phyloP scores from a whole-genome alignment of 2,329 filamentous ascomycete genomes.

The Volutella citrinella region DNA sequence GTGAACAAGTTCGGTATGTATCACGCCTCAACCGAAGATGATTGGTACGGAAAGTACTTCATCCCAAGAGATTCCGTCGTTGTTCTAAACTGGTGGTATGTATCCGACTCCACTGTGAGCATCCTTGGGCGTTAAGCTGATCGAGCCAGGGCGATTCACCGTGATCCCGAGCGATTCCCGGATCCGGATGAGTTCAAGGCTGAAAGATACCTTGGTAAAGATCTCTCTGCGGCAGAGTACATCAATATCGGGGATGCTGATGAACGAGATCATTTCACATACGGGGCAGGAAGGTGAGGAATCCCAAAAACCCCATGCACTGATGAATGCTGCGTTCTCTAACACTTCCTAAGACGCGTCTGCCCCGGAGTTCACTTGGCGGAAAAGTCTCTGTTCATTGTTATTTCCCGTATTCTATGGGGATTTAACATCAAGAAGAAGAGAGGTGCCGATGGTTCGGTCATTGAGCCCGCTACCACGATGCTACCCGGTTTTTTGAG shows the following conservation, averaged over 20 bases:
- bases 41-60: slow-evolving; percentile 12
- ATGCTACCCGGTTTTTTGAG: slow-evolving; percentile 13
- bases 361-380: slow-evolving; percentile 13
- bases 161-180: slow-evolving; percentile 7
- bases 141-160: slow-evolving; percentile 9
- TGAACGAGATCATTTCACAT: slow-evolving; percentile 13
- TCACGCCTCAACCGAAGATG: slow-evolving; percentile 11
- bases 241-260: slow-evolving; percentile 7
- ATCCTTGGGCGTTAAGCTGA: background rate
- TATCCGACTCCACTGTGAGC: background rate
- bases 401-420: slow-evolving; percentile 11
- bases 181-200: slow-evolving; percentile 11
- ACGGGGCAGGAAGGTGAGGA: slow-evolving; percentile 13
- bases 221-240: slow-evolving; percentile 6
- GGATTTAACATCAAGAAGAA: slow-evolving; percentile 12
- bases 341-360: slow-evolving; percentile 6
- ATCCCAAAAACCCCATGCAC: too few relatives aligned
- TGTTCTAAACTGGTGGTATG: slow-evolving; percentile 14
- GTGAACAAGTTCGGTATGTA: slow-evolving; percentile 18
- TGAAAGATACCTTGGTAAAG: slow-evolving; percentile 5
- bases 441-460: background rate
- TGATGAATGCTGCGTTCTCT: background rate
- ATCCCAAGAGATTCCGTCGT: slow-evolving; percentile 16
- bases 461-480: slow-evolving; percentile 8
- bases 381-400: slow-evolving; percentile 12